These are phyloP conservation scores for maize (Zea mays) DNA, from an alignment of 176 grass and related monocot species.

Conservation along the genomic window DNA sequence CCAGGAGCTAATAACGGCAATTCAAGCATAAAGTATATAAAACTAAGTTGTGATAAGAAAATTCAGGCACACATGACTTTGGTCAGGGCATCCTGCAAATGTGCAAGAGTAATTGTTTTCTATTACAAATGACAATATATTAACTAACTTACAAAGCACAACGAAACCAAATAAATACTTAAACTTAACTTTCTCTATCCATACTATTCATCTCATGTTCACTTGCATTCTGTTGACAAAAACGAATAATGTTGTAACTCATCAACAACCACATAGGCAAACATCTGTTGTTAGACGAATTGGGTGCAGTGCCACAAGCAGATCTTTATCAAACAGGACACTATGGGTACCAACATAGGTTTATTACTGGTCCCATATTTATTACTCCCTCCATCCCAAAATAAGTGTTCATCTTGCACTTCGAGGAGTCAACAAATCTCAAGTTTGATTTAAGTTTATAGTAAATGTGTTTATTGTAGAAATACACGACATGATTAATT, in stretches of 20 bases:
- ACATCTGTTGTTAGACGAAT: background rate
- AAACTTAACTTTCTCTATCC: background rate
- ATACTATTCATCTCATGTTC: background rate
- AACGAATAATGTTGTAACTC: background rate
- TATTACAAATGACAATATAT: background rate
- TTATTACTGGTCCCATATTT: too few relatives aligned
- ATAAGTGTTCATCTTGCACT: too few relatives aligned
- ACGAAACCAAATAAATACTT: background rate
- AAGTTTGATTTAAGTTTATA: too few relatives aligned
- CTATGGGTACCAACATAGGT: background rate
- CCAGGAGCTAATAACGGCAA: background rate
- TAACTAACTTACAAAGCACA: background rate
- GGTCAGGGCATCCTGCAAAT: background rate
- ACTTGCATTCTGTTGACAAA: background rate
- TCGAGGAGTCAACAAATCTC: too few relatives aligned
- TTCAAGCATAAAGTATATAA: background rate
- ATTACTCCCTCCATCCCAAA: too few relatives aligned
- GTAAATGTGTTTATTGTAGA: too few relatives aligned
- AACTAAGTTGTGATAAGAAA: background rate
- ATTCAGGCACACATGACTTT: slow-evolving; percentile 12
- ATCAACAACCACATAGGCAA: background rate
- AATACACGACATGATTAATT: too few relatives aligned
- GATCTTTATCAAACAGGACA: background rate
- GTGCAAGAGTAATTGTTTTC: background rate
- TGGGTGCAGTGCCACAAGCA: background rate